Conservation (phyloP, 148 eudicot species). For the Persicaria maculosa region DNA sequence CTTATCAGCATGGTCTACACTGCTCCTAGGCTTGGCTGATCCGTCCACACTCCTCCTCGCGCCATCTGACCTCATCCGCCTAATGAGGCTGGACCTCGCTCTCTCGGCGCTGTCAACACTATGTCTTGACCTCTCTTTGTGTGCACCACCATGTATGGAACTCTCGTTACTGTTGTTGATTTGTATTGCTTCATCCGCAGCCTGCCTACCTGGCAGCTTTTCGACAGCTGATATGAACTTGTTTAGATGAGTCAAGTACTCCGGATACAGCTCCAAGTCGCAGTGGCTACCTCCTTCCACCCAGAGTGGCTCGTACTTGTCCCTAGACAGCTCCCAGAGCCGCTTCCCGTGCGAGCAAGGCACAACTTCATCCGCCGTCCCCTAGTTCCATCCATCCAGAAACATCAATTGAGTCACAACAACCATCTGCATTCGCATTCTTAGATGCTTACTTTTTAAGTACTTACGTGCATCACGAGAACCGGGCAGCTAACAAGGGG, state of each 20-base stretch:
- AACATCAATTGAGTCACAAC: too few species aligned
- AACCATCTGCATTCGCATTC: too few species aligned
- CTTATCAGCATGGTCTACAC: conserved; percentile 23
- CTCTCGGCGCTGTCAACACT: conserved; percentile 19
- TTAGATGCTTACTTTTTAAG: neutral
- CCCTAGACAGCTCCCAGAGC: conserved; percentile 41
- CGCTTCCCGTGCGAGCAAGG: conserved; percentile 26
- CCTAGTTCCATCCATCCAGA: conserved; percentile 16
- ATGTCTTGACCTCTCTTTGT: conserved; percentile 14
- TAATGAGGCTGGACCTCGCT: neutral
- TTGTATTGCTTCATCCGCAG: neutral
- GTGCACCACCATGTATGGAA: neutral
- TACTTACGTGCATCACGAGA: conserved; percentile 46
- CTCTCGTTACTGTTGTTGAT: conserved; percentile 11
- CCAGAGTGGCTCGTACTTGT: conserved; percentile 52
- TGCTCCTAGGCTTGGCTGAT: conserved; percentile 25
- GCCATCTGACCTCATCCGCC: conserved; percentile 8
- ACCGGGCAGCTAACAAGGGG: conserved; percentile 40
- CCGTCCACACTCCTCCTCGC: conserved; percentile 38
- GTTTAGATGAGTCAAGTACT: conserved; percentile 35
- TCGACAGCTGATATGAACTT: conserved; percentile 35
- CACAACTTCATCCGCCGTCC: conserved; percentile 43
- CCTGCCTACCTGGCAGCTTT: conserved; percentile 12
- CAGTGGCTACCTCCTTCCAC: conserved; percentile 41
- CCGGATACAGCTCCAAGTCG: conserved; percentile 34